phyloP scores from a whole-genome alignment of 2,329 filamentous ascomycete species.

The Cephalotrichum gorgonifer region DNA sequence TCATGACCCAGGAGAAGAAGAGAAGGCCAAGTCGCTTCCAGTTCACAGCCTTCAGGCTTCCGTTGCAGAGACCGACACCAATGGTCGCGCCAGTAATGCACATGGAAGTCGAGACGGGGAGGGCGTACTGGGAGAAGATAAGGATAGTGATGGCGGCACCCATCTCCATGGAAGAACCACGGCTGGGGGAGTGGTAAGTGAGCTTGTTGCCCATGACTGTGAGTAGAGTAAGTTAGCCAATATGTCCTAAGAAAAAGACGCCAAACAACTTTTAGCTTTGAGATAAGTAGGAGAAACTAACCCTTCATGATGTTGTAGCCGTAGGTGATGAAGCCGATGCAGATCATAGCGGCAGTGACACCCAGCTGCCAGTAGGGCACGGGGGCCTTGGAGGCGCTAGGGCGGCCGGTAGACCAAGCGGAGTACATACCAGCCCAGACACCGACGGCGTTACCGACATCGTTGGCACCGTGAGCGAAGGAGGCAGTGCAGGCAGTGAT shows the following conservation, averaged over 20 bases:
- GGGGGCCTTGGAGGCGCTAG: slow-evolving; percentile 48
- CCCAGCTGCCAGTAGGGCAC: slow-evolving; percentile 71
- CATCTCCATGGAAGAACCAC: slow-evolving; percentile 66
- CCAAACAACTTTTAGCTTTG: not conserved
- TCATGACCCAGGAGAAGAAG: slow-evolving; percentile 48
- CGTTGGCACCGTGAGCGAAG: slow-evolving; percentile 69
- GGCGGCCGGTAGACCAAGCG: slow-evolving; percentile 53
- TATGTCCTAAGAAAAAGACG: too few relatives aligned
- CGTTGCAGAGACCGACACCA: slow-evolving; percentile 69
- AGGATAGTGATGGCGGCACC: slow-evolving; percentile 68
- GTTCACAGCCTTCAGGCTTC: slow-evolving; percentile 62
- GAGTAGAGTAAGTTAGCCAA: slow-evolving; percentile 13
- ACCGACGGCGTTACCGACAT: slow-evolving; percentile 62
- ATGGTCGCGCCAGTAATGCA: slow-evolving; percentile 74
- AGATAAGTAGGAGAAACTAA: slow-evolving; percentile 21
- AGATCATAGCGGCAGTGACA: slow-evolving; percentile 54
- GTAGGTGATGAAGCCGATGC: slow-evolving; percentile 59
- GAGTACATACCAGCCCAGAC: slow-evolving; percentile 62
- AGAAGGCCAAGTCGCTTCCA: slow-evolving; percentile 62
- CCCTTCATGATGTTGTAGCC: slow-evolving; percentile 81
- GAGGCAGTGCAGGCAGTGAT: slow-evolving; percentile 62
- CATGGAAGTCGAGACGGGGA: slow-evolving; percentile 69
- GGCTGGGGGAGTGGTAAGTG: slow-evolving; percentile 53
- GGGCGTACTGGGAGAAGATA: slow-evolving; percentile 63
- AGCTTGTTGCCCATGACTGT: slow-evolving; percentile 73